Percentiles rank a stretch among this genome's conserved stretches.
These are phyloP conservation scores for Triticum urartu DNA, from an alignment of 176 grass and related monocot species.

Conservation along the genomic window DNA sequence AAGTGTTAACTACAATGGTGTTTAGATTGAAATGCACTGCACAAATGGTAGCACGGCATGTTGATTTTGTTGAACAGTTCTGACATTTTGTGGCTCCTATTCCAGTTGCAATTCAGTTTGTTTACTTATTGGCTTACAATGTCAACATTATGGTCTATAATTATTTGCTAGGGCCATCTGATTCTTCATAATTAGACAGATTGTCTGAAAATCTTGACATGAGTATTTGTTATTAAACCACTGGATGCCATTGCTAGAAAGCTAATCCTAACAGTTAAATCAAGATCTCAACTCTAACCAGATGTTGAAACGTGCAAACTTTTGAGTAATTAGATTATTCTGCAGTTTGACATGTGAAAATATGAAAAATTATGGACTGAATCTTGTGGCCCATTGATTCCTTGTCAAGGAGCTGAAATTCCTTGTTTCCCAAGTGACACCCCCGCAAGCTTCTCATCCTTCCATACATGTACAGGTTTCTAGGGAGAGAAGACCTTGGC, in stretches of 20 bases:
- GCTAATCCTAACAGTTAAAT: neutral
- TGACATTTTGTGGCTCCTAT: neutral
- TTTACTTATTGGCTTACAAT: neutral
- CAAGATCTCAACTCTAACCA: neutral
- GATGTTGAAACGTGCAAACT: neutral
- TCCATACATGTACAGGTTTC: neutral
- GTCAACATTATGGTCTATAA: neutral
- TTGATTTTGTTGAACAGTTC: slow-evolving; percentile 5
- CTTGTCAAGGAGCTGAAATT: neutral
- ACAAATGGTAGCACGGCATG: neutral
- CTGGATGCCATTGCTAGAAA: neutral
- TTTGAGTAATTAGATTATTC: slow-evolving; percentile 10
- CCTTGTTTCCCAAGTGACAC: neutral
- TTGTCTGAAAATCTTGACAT: neutral
- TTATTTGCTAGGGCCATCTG: neutral
- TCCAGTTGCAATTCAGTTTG: neutral
- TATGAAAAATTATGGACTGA: neutral
- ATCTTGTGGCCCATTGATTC: neutral
- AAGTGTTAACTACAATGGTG: neutral
- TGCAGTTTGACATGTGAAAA: neutral
- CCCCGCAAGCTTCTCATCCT: neutral
- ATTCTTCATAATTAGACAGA: neutral
- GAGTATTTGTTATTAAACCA: neutral
- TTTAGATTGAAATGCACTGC: neutral
- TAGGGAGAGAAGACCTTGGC: neutral